These are phyloP conservation scores for Verticillium dahliae DNA, from an alignment of 2,329 filamentous ascomycete species.

Conservation along the genomic window DNA sequence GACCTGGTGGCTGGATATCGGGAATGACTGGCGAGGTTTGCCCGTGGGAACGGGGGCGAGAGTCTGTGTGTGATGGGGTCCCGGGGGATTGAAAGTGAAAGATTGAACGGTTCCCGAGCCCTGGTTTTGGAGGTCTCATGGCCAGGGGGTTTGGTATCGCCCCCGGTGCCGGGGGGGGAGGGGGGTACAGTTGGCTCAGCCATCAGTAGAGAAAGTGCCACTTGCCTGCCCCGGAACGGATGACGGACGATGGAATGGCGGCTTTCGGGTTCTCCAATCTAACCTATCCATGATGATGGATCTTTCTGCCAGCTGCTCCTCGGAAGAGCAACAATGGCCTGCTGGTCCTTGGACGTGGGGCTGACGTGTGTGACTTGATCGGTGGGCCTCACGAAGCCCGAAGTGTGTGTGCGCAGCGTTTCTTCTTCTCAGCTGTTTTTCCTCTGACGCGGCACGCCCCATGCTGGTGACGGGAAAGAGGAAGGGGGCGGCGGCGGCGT, in stretches of 20 bases:
- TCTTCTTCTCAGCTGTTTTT: neutral
- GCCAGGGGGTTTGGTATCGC: neutral
- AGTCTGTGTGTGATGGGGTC: neutral
- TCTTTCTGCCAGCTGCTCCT: neutral
- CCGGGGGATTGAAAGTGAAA: neutral
- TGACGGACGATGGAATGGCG: neutral
- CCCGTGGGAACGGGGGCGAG: neutral
- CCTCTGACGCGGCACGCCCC: neutral
- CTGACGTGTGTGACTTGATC: neutral
- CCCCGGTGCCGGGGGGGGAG: neutral
- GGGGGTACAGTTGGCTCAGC: neutral
- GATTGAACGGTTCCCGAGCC: neutral
- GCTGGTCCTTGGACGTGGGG: neutral
- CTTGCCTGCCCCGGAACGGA: neutral
- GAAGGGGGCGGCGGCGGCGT: too few relatives aligned
- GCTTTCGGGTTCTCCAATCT: neutral
- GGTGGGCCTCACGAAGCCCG: neutral
- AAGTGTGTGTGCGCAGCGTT: neutral
- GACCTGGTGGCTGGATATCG: neutral
- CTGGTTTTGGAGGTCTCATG: neutral
- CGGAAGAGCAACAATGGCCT: neutral
- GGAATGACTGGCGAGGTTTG: neutral
- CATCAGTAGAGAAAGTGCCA: neutral
- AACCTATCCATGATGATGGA: neutral
- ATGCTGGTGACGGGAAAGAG: neutral